Evolutionary conservation across 75 land plant species (phyloP).

Genomic region (Pinus albicaulis): DNA sequence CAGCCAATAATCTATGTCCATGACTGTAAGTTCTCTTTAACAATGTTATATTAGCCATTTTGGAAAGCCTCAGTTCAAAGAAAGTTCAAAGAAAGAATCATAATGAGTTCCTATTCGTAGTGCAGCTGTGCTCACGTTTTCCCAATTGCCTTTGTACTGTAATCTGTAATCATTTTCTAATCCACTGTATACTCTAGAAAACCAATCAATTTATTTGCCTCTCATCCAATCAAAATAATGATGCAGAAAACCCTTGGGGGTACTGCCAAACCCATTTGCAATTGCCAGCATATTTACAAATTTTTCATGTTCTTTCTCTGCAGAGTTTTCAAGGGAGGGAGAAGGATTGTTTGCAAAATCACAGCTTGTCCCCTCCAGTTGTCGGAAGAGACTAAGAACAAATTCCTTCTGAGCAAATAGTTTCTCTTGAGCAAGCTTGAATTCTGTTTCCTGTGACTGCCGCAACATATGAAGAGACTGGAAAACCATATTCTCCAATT

Average conservation of each 20-base stretch:
- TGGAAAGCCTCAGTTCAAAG: too few species aligned
- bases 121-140: too few species aligned
- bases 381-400: background rate
- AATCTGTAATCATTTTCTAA: too few species aligned
- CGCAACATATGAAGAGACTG: background rate
- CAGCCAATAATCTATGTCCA: too few species aligned
- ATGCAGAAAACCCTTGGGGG: background rate
- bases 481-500: background rate
- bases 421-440: background rate
- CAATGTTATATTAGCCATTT: too few species aligned
- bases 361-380: background rate
- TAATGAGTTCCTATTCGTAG: too few species aligned
- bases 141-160: too few species aligned
- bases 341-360: too few species aligned
- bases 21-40: too few species aligned
- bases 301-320: slow-evolving; percentile 4
- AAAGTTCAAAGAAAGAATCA: too few species aligned
- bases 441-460: background rate
- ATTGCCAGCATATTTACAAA: background rate
- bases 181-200: too few species aligned
- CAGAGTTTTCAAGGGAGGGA: background rate
- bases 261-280: background rate
- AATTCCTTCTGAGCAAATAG: slow-evolving; percentile 5
- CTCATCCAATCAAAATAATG: background rate
- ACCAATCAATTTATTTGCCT: too few species aligned